Percentiles rank a stretch among this genome's conserved stretches.
These are phyloP conservation scores for Citrus sinensis DNA, from an alignment of 345 rosid genomes.

Conservation along the genomic window DVS_A1.0 CM039167.1:8024501-8025000, in stretches of 20 bases:
- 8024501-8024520: no score
- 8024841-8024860: slow-evolving; percentile 15
- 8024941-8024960: slow-evolving; percentile 20
- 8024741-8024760: slow-evolving; percentile 7
- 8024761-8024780: neutral
- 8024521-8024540: no score
- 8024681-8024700: neutral
- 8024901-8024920: slow-evolving; percentile 9
- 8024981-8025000: no score
- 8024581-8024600: no score
- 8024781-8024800: slow-evolving; percentile 6
- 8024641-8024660: no score
- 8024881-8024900: neutral
- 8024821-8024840: neutral
- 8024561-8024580: no score
- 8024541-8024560: no score
- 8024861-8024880: slow-evolving; percentile 6
- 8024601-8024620: no score
- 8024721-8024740: neutral
- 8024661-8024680: no score
- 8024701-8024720: neutral
- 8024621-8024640: no score
- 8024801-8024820: neutral
- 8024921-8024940: slow-evolving; percentile 28
- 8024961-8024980: no score